A percentile compares a stretch with the other conserved stretches of the same genome.
Conservation (phyloP, 805 yeast species). For the Kluyveromyces lactis region DNA sequence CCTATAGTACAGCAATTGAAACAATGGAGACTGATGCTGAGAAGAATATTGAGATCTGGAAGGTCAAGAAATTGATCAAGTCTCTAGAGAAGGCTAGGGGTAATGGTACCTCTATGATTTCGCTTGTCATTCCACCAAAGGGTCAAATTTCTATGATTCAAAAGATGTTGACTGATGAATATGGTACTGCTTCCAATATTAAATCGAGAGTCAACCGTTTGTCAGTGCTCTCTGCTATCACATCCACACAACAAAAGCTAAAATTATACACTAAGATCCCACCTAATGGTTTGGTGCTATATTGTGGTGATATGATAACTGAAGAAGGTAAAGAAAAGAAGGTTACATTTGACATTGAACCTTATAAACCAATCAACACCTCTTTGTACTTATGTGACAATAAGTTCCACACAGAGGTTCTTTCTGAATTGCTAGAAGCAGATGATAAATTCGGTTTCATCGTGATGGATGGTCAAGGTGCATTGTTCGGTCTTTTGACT, state of each 20-base stretch:
- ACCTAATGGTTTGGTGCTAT: slow-evolving; percentile 87
- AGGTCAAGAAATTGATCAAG: slow-evolving; percentile 89
- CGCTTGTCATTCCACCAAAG: slow-evolving; percentile 90
- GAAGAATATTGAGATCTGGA: slow-evolving; percentile 97
- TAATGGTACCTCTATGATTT: slow-evolving; percentile 98
- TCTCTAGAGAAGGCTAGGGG: slow-evolving; percentile 89
- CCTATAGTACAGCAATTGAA: not conserved
- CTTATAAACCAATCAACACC: slow-evolving; percentile 98
- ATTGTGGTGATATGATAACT: slow-evolving; percentile 97
- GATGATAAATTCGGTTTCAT: slow-evolving; percentile 97
- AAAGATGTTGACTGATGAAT: slow-evolving; percentile 94
- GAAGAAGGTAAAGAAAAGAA: slow-evolving; percentile 97
- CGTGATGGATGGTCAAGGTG: slow-evolving; percentile 99
- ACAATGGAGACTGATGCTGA: slow-evolving; percentile 66
- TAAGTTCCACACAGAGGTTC: slow-evolving; percentile 96
- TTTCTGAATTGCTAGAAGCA: slow-evolving; percentile 85
- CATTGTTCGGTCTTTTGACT: slow-evolving; percentile 86
- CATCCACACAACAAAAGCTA: slow-evolving; percentile 95
- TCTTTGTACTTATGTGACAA: slow-evolving; percentile 92
- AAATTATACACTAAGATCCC: slow-evolving; percentile 87
- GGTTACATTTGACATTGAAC: slow-evolving; percentile 94
- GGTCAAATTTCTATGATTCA: slow-evolving; percentile 84
- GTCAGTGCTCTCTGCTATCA: slow-evolving; percentile 92
- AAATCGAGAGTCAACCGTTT: slow-evolving; percentile 95
- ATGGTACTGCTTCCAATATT: slow-evolving; percentile 97